Percentiles rank a stretch among this genome's conserved stretches.
Conservation (phyloP, 148 eudicot genomes). For the Pharnaceum exiguum region DNA sequence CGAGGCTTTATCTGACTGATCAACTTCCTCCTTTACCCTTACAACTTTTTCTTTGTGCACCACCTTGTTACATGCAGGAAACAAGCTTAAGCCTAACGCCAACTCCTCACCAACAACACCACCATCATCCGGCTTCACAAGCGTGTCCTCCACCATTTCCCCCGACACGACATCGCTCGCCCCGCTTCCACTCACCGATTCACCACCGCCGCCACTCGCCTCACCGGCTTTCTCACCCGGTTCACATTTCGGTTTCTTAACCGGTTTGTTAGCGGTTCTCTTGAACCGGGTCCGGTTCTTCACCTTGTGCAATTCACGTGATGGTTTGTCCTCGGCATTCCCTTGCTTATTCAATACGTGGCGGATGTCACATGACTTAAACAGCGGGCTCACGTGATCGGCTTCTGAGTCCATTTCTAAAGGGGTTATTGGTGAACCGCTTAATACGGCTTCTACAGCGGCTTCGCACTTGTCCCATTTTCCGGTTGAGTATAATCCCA, state of each 20-base stretch:
- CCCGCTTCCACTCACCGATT: conserved; percentile 1
- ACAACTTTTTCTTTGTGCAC: not conserved
- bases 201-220: conserved; percentile 2
- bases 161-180: not conserved
- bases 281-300: conserved; percentile 12
- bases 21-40: not conserved
- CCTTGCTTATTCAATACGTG: conserved; percentile 17
- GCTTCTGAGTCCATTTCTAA: conserved; percentile 6
- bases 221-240: not conserved
- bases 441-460: conserved; percentile 52
- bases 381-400: not conserved
- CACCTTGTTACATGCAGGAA: not conserved
- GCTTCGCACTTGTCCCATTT: conserved; percentile 44
- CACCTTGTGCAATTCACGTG: not conserved
- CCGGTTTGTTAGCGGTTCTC: not conserved
- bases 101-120: not conserved
- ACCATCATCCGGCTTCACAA: conserved; percentile 2
- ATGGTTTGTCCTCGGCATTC: not conserved
- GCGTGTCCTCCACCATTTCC: conserved; percentile 14
- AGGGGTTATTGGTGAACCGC: conserved; percentile 33
- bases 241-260: not conserved
- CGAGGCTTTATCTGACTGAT: not conserved
- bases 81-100: conserved; percentile 9
- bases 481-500: conserved; percentile 43
- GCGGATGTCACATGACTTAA: conserved; percentile 26